These are phyloP conservation scores for Phlebiopsis flavidoalba DNA, from an alignment of 768 basidiomycete genomes.

Conservation along the genomic window DNA sequence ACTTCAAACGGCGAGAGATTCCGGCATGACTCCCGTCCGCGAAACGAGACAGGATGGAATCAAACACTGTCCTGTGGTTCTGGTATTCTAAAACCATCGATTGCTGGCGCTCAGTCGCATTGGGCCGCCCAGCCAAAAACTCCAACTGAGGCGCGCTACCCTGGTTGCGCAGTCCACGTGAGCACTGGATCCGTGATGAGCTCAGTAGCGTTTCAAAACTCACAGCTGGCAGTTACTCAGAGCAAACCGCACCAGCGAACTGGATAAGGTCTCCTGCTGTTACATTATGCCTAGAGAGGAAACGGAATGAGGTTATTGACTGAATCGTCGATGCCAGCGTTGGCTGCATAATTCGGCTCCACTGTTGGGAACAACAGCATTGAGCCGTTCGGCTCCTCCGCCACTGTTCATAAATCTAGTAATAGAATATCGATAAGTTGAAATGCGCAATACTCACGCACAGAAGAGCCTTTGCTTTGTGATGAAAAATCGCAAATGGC, in stretches of 20 bases:
- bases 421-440: neutral
- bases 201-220: neutral
- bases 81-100: conserved; percentile 17
- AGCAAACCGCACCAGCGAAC: conserved; percentile 41
- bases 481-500: conserved; percentile 15
- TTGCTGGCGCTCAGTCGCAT: conserved; percentile 13
- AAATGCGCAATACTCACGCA: conserved; percentile 7
- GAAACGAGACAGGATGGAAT: conserved; percentile 21
- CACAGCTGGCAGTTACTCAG: conserved; percentile 34
- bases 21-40: conserved; percentile 21
- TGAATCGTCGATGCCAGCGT: conserved; percentile 32
- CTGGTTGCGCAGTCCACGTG: conserved; percentile 29
- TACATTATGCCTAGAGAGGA: conserved; percentile 32
- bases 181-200: conserved; percentile 27
- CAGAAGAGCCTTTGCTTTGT: conserved; percentile 9
- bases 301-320: conserved; percentile 25
- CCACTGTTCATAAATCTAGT: conserved; percentile 12
- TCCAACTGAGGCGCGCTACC: conserved; percentile 24
- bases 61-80: conserved; percentile 21
- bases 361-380: conserved; percentile 40
- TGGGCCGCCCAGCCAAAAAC: conserved; percentile 10
- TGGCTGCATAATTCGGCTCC: conserved; percentile 28
- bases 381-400: conserved; percentile 40
- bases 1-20: conserved; percentile 18
- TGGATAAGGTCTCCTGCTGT: conserved; percentile 44